Evolutionary conservation across 2,329 filamentous ascomycete genomes (phyloP).

Genomic region (Trichoderma gracile): DNA sequence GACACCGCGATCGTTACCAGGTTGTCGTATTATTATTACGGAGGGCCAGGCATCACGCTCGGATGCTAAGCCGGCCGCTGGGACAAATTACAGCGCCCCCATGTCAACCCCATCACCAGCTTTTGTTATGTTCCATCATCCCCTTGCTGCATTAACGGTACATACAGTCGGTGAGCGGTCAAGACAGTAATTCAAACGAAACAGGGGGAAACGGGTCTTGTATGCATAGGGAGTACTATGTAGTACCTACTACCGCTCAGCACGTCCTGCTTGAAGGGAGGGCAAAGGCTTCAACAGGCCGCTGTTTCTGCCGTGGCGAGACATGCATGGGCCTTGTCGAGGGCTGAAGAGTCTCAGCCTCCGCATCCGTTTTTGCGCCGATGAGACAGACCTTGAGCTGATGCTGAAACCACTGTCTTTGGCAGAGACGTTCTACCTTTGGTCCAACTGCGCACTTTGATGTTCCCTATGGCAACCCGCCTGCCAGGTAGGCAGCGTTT

Average conservation of each 20-base stretch:
- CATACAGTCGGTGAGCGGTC: slow-evolving; percentile 11
- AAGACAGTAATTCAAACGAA: slow-evolving; percentile 21
- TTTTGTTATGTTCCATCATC: slow-evolving; percentile 15
- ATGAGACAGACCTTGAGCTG: background rate
- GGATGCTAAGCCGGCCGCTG: slow-evolving; percentile 16
- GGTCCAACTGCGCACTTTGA: no score
- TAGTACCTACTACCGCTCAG: background rate
- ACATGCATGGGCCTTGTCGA: slow-evolving; percentile 4
- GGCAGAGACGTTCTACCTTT: background rate
- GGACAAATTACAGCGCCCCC: background rate
- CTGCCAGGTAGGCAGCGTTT: background rate
- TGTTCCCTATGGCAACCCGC: slow-evolving; percentile 4
- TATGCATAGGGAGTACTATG: background rate
- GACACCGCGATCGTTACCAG: background rate
- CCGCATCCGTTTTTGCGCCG: background rate
- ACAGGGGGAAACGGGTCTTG: slow-evolving; percentile 23
- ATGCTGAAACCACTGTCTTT: background rate
- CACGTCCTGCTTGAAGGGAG: background rate
- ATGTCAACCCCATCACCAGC: background rate
- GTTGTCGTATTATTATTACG: slow-evolving; percentile 6
- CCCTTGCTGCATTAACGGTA: slow-evolving; percentile 18
- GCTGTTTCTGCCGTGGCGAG: background rate
- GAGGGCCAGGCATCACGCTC: slow-evolving; percentile 17
- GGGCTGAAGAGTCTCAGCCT: slow-evolving; percentile 11
- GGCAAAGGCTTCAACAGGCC: background rate